Percentiles rank a stretch among this genome's conserved stretches.
These are phyloP conservation scores for Aspergillus persii DNA, from an alignment of 2,329 filamentous ascomycete species.

Conservation along the genomic window DNA sequence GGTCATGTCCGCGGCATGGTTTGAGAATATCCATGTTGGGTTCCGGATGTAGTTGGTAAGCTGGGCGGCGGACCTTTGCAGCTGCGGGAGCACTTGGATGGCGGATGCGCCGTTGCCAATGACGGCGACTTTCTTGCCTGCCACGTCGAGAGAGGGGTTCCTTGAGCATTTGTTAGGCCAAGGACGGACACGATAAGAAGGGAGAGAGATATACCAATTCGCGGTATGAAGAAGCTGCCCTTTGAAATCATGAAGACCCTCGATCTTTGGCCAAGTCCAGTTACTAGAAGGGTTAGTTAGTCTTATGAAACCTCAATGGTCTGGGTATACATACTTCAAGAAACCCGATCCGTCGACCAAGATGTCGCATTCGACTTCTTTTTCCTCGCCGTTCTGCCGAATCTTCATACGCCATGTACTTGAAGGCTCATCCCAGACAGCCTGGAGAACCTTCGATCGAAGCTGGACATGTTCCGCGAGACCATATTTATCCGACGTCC, in stretches of 20 bases:
- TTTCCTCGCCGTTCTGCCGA: conserved; percentile 7
- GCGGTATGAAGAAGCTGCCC: conserved; percentile 27
- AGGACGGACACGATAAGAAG: background rate
- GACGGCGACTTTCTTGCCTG: conserved; percentile 26
- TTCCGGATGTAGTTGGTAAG: conserved; percentile 29
- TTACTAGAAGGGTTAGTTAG: conserved; percentile 14
- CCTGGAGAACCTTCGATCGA: conserved; percentile 37
- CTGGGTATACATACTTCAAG: background rate
- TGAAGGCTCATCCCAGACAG: conserved; percentile 33
- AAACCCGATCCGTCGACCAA: background rate
- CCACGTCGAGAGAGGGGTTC: conserved; percentile 14
- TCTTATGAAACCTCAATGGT: background rate
- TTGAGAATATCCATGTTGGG: conserved; percentile 28
- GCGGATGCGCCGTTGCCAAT: conserved; percentile 35
- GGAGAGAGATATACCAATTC: conserved; percentile 20
- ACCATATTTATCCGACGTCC: conserved; percentile 38
- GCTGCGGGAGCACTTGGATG: conserved; percentile 32
- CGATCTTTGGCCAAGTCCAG: conserved; percentile 32
- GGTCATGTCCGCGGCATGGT: conserved; percentile 18
- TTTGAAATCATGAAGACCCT: conserved; percentile 23
- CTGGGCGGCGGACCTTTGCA: conserved; percentile 8
- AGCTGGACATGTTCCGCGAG: conserved; percentile 39
- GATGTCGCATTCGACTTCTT: background rate
- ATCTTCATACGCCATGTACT: conserved; percentile 19
- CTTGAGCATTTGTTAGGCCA: background rate